Percentiles rank a stretch among this genome's conserved stretches.
Conservation (phyloP, 768 basidiomycete species). For the Cyathus striatus region DNA sequence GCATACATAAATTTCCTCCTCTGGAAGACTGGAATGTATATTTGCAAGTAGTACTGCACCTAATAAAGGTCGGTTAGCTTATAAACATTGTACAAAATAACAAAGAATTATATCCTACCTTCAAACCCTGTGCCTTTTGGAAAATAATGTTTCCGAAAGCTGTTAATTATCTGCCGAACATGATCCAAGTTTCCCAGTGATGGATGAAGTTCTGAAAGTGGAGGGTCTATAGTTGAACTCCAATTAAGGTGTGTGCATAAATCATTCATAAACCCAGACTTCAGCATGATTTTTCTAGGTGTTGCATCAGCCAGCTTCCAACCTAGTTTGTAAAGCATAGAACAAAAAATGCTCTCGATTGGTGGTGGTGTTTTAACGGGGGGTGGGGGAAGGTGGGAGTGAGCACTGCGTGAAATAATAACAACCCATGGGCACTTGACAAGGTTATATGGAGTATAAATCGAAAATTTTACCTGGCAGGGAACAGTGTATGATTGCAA, state of each 20-base stretch:
- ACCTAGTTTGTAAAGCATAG: conserved; percentile 9
- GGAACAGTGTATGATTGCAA: conserved; percentile 4
- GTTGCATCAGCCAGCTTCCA: conserved; percentile 23
- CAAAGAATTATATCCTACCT: conserved; percentile 8
- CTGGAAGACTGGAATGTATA: not conserved
- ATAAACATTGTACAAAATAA: not conserved
- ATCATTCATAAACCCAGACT: conserved; percentile 14
- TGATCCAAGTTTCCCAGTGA: too few relatives aligned
- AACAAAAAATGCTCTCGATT: conserved; percentile 6
- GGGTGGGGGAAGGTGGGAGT: too few relatives aligned
- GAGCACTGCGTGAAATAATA: too few relatives aligned
- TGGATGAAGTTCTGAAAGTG: too few relatives aligned
- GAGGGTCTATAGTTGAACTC: too few relatives aligned
- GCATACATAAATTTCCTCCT: conserved; percentile 12
- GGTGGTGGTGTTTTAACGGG: too few relatives aligned
- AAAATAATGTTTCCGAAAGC: conserved; percentile 8
- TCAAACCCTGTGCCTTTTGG: conserved; percentile 17
- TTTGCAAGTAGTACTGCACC: conserved; percentile 7
- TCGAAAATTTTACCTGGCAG: too few relatives aligned
- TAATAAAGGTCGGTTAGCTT: conserved; percentile 1
- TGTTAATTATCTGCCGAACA: conserved; percentile 13
- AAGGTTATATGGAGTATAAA: conserved; percentile 2
- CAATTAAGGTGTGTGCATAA: conserved; percentile 11
- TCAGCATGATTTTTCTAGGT: conserved; percentile 15
- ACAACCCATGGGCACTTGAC: conserved; percentile 4